Base-by-base conservation (phyloP, 78 protist species). In the Planoprotostelium fungivorum region DNA sequence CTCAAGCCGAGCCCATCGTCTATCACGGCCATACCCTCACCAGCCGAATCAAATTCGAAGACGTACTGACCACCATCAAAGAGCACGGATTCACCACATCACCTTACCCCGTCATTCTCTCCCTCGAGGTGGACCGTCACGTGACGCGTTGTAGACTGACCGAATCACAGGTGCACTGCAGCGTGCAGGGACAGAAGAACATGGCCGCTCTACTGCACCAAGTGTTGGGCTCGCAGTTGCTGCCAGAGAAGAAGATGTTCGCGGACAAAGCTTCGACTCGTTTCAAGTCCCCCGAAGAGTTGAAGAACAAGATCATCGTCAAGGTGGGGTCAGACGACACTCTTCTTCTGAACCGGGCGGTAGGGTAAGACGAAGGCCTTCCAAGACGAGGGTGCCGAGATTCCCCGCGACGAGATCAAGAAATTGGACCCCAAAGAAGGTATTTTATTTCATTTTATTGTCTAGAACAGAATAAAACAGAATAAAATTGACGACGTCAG, bases 11-110 rank as follows among this genome's bases (percentile, higher is more conserved):
- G 63, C 99, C 99, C 29, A 85, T 96, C 51, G 91, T 98, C 84
- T 91, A 89, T 91, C 99, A 97, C 93, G 98, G 98, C 36, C 90
- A 91, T 89, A 97, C 99, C 28, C 92, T 95, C n/a, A 96, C 97
- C 0, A 10, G 94, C 34, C 89, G 90, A 84, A 89, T 97, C 37
- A 84, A 38, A 36, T 95, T 94, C 28, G 38, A 83, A 16, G 96
- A 95, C 38, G 97, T 93, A 16, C 5, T 94, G 31, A 63, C 90
- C 73, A 63, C 93, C 1, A 95, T 93, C 37, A 83, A 86, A 38
- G 34, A 51, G 29, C 34, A 91, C 86, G 96, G 95, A 1, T 96
- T 96, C 86, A 89, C n/a, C 34, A 37, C 87, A 1, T 90, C 97
- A 0, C 94, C 92, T 1, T 97, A 88, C 38, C 99, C 99, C 0